Evolutionary conservation across 805 yeast genomes (phyloP).

Genomic region (Candida adriatica): DNA sequence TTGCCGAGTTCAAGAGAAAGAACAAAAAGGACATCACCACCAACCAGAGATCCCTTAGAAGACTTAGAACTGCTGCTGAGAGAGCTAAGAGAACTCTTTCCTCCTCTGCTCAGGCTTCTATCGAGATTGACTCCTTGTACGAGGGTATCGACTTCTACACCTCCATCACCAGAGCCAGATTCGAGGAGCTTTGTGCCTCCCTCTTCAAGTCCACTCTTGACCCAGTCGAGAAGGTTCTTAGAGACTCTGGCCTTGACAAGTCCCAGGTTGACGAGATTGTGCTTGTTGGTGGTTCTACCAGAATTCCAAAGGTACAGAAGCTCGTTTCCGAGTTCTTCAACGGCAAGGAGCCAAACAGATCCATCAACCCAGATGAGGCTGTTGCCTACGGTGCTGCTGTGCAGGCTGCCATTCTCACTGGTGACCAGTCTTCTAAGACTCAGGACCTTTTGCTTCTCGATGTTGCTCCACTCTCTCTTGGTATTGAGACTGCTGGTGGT

Average conservation of each 20-base stretch:
- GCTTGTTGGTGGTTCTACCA: conserved; percentile 95
- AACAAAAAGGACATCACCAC: conserved; percentile 86
- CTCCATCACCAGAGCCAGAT: conserved; percentile 93
- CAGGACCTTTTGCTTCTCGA: conserved; percentile 91
- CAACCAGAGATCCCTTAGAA: conserved; percentile 95
- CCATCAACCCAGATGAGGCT: conserved; percentile 98
- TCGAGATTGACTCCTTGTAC: conserved; percentile 89
- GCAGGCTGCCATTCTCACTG: conserved; percentile 94
- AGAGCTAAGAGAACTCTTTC: conserved; percentile 84
- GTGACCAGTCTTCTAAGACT: conserved; percentile 94
- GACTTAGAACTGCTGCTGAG: conserved; percentile 68
- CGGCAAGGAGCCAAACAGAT: conserved; percentile 95
- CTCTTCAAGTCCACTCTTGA: conserved; percentile 89
- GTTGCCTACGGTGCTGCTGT: conserved; percentile 99
- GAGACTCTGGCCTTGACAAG: conserved; percentile 87
- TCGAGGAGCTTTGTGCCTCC: conserved; percentile 93
- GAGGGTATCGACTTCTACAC: conserved; percentile 98
- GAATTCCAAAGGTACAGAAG: conserved; percentile 96
- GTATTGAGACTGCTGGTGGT: conserved; percentile 99
- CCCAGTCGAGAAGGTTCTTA: conserved; percentile 92
- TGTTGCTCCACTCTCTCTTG: conserved; percentile 95
- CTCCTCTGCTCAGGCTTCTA: conserved; percentile 89
- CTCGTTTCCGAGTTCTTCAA: conserved; percentile 93
- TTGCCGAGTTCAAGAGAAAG: conserved; percentile 94
- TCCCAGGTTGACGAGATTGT: conserved; percentile 87